These are phyloP conservation scores for Obba rivulosa DNA, from an alignment of 768 basidiomycete genomes.

Conservation along the genomic window DNA sequence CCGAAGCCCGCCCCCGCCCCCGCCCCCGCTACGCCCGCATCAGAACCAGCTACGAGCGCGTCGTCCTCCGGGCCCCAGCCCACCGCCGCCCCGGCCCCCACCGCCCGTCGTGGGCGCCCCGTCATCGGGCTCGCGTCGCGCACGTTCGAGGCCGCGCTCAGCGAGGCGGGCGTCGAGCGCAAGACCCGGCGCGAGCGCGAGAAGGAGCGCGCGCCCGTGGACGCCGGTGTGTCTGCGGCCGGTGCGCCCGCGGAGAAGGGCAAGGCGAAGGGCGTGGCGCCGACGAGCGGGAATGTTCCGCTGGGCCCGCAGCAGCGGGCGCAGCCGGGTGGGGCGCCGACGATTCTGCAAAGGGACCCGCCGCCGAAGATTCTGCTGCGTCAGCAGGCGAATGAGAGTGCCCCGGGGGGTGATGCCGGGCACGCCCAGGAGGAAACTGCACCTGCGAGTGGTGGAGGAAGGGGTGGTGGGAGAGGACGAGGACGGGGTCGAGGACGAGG, in stretches of 20 bases:
- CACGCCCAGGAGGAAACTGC: background rate
- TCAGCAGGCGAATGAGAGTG: background rate
- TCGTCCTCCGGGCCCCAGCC: slow-evolving; percentile 6
- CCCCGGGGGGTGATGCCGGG: background rate
- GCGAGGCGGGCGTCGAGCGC: slow-evolving; percentile 46
- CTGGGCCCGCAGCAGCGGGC: background rate
- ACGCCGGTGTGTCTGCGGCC: no score
- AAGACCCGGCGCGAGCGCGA: slow-evolving; percentile 32
- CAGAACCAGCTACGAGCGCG: slow-evolving; percentile 11
- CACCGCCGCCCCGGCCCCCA: slow-evolving; percentile 14
- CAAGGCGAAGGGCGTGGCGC: background rate
- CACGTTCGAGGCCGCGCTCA: slow-evolving; percentile 71
- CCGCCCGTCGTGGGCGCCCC: slow-evolving; percentile 45
- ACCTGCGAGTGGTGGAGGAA: slow-evolving; percentile 1
- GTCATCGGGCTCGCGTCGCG: slow-evolving; percentile 59
- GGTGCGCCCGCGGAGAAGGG: background rate
- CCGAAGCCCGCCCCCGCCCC: slow-evolving; percentile 9
- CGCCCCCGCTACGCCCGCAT: slow-evolving; percentile 18
- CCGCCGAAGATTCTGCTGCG: slow-evolving; percentile 14
- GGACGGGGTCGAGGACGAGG: slow-evolving; percentile 22
- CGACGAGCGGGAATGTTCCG: background rate
- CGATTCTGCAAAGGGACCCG: slow-evolving; percentile 12
- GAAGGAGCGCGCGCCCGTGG: slow-evolving; percentile 27
- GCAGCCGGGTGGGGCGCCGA: slow-evolving; percentile 8
- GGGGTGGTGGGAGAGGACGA: slow-evolving; percentile 25